Base-by-base conservation (phyloP, 164 flowering plant species). In the Warburgia ugandensis region DNA sequence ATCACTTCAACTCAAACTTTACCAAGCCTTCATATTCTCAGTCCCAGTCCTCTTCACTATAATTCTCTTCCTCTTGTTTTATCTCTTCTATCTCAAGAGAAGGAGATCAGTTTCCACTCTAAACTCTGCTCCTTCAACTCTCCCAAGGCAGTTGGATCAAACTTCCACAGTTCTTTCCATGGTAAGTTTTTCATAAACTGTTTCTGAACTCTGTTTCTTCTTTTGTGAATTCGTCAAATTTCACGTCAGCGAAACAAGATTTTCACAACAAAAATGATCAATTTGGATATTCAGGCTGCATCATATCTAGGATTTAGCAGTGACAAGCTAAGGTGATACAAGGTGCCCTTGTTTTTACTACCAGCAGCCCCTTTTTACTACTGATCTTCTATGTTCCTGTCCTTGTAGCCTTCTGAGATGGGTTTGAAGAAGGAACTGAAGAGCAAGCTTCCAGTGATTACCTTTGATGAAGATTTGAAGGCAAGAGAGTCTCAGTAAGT, bases 401-500 rank as follows among this genome's bases (percentile, higher is more conserved):
- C 32, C 27, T 25, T 54, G 2, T 54, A 81, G 92, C 28, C 65
- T 28, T 65, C 68, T 68, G 67, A 65, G 50, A 31, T 60, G 58
- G 80, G 59, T 26, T 57, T 77, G 68, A 78, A 75, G 59, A 71
- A 61, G 43, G 83, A 81, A 35, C 51, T 78, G 42, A 74, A 66
- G 55, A 73, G 69, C 48, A 73, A 76, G 71, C 83, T 89, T 56
- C 80, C 78, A 26, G 60, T 48, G 10, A 52, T 86, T 29, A 42
- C 59, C 5, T 89, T 78, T 64, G 92, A 83, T 62, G 78, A 76
- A 35, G 48, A 19, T 28, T 31, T 79, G 29, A 61, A 60, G 42
- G 55, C 68, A 28, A 76, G 60, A 50, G 88, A 81, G 22, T 61
- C 87, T 29, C 73, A 62, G 96, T 87, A 69, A 80, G 94, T 78